phyloP scores from a whole-genome alignment of 495 filamentous ascomycete species.

The Xylaria venustula region DNA sequence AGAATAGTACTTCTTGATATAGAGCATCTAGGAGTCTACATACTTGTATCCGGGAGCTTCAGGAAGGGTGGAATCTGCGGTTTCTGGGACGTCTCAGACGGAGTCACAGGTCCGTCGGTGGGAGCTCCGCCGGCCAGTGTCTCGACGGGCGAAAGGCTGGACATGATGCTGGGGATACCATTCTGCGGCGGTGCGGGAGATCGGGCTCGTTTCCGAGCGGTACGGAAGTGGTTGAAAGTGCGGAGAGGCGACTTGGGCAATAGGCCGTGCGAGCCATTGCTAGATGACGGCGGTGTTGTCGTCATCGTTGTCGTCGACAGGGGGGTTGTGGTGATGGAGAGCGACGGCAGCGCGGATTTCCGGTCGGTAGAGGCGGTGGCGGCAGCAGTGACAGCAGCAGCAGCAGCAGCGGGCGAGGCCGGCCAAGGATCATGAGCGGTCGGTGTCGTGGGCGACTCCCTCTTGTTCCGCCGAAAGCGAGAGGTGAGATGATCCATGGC shows the following conservation, averaged over 20 bases:
- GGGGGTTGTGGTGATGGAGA: conserved; percentile 18
- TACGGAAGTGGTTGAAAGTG: conserved; percentile 19
- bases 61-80: conserved; percentile 46
- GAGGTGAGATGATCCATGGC: conserved; percentile 26
- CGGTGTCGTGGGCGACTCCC: background rate
- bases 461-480: conserved; percentile 27
- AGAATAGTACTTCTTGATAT: conserved; percentile 13
- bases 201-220: conserved; percentile 38
- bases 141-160: conserved; percentile 18
- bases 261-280: background rate
- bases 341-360: conserved; percentile 16
- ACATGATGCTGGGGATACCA: conserved; percentile 26
- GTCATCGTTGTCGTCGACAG: too few relatives aligned
- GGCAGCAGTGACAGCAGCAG: too few relatives aligned
- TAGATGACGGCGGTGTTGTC: conserved; percentile 7
- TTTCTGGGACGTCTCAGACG: conserved; percentile 19
- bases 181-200: conserved; percentile 37
- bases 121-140: conserved; percentile 15
- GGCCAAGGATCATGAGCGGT: background rate
- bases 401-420: background rate
- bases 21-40: conserved; percentile 7
- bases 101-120: conserved; percentile 27
- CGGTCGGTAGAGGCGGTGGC: too few relatives aligned
- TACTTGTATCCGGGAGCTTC: conserved; percentile 33
- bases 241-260: conserved; percentile 26